Evolutionary conservation across 2,329 filamentous ascomycete genomes (phyloP), one percentile per base, ranked within the genome.

Genomic region (Clonostachys rhizophaga): DNA sequence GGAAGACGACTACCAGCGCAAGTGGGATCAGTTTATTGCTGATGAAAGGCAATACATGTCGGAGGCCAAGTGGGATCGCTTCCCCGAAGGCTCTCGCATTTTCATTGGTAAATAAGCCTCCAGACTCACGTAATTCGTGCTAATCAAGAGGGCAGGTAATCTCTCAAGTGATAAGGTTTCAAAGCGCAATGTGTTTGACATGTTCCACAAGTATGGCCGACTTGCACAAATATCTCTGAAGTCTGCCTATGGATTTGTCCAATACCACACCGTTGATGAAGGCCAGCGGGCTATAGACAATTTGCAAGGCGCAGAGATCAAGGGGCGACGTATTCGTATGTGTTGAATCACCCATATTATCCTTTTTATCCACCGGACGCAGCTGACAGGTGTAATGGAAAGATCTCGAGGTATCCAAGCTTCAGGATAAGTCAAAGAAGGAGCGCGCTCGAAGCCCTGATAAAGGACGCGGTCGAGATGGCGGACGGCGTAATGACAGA

Each of bases 151-250:
- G 70, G 48, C 50, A 89, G 91, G 91, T 47, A 99, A 97, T 62
- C 76, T 99, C 11, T 91, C 91, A 2, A 92, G 88, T 46, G 92
- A 97, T 63, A 86, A 91, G 61, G 91, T 96, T 13, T 94, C 89
- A 7, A 97, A 97, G 68, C 83, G 87, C 54, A 91, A 97, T 66
- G 83, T 97, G 9, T 97, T 96, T 67, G 87, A 95, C 61, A 78
- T 92, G 16, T 97, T 99, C 62, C 84, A 91, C 60, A 79, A 78
- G 48, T 91, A 90, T 62, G 94, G 94, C 46, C 86, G 85, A 51
- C 74, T 99, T 42, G 92, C 91, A 3, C 94, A 99, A 63, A 94
- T 97, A 50, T 95, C 91, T 1, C 89, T 97, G 57, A 97, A 97
- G 66, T 91, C 94, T 54, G 91, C 91, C 2, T 97, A 96, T 66